Base-by-base conservation (phyloP, 768 basidiomycete genomes). In the Naematelia encephala region DNA sequence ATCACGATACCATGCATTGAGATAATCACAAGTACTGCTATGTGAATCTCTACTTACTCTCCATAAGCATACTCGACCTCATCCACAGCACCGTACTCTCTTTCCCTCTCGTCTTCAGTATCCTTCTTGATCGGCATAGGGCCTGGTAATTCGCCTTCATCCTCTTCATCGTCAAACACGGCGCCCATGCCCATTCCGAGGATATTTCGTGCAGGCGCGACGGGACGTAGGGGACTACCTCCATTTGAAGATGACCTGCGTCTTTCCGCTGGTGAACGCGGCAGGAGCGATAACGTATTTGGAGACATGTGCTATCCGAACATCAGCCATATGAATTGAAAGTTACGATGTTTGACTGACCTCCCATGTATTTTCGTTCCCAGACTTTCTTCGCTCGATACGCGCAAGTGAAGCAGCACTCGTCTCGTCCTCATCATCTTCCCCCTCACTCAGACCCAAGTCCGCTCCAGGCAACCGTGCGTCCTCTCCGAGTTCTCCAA, bases 291-390 rank as follows among this genome's bases (percentile, higher is more conserved):
- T 85, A 97, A 88, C 1, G 91, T 93, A 78, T 90, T 89, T 2
- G 91, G 91, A 64, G 93, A 94, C 87, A 97, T 89, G 72, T 94
- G 92, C 92, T 92, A 63, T 19, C 62, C 42, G 13, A 30, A n/a
- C 29, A 26, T 2, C 29, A 12, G 45, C 28, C n/a, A 34, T 49
- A 21, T 19, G 46, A 42, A 28, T 26, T n/a, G 27, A 19, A 45
- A 30, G 45, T 26, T 50, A 19, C 13, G 10, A 50, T 16, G 26
- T n/a, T 10, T 1, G 5, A 68, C 86, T 74, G 64, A 91, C 92
- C 87, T 93, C 93, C 93, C 93, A 97, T 66, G 92, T 90, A 70
- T 93, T 97, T 64, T 88, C 77, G 69, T 92, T 92, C 13, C 62
- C 72, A 19, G 84, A 80, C 45, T 22, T 39, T 8, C 34, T 8